Conservation (phyloP, 164 flowering plant species). For the Macadamia integrifolia region DNA sequence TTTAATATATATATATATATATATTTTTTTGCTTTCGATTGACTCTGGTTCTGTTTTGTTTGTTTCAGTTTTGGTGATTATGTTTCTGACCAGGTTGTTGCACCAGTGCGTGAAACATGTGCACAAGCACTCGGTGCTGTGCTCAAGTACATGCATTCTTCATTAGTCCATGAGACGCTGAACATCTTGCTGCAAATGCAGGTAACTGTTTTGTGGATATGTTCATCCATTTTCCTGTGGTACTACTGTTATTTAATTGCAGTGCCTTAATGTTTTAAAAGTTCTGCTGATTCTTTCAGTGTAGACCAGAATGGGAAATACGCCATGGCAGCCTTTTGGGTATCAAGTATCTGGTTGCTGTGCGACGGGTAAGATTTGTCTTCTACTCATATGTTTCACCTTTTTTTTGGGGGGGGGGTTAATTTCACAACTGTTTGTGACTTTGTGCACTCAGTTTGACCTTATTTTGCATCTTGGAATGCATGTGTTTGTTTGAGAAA, state of each 20-base stretch:
- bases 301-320: slow-evolving; percentile 97
- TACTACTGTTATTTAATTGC: slow-evolving; percentile 9
- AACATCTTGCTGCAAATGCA: slow-evolving; percentile 87
- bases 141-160: slow-evolving; percentile 87
- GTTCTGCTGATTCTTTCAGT: slow-evolving; percentile 44
- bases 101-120: slow-evolving; percentile 99
- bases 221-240: slow-evolving; percentile 1
- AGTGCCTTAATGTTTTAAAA: slow-evolving; percentile 9
- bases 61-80: slow-evolving; percentile 90
- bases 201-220: slow-evolving; percentile 41
- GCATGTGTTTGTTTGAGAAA: too few relatives aligned
- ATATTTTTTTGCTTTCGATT: not conserved
- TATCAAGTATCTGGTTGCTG: slow-evolving; percentile 94
- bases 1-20: not conserved
- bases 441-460: too few relatives aligned
- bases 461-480: too few relatives aligned
- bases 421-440: too few relatives aligned
- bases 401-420: too few relatives aligned
- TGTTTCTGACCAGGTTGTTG: slow-evolving; percentile 99
- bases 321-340: slow-evolving; percentile 99
- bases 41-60: not conserved
- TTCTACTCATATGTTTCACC: not conserved
- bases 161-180: slow-evolving; percentile 72
- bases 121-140: slow-evolving; percentile 97
- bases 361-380: slow-evolving; percentile 55